A percentile compares a stretch with the other conserved stretches of the same genome.
phyloP scores from a whole-genome alignment of 2,329 filamentous ascomycete genomes.

The Arthroderma uncinatum region DNA sequence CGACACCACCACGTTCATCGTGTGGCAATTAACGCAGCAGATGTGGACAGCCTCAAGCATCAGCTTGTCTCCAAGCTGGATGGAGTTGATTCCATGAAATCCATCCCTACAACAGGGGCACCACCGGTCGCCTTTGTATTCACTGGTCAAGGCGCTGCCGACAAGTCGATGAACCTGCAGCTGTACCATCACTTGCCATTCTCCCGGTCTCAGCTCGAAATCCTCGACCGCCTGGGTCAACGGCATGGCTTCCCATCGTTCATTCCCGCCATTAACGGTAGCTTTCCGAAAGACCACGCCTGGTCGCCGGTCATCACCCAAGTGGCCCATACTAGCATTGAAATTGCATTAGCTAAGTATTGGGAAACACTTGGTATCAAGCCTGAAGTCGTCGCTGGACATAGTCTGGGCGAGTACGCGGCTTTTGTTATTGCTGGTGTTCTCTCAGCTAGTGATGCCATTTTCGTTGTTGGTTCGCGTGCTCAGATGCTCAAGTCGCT shows the following conservation, averaged over 20 bases:
- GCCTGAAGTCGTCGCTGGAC: constrained; percentile 21
- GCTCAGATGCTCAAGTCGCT: constrained; percentile 54
- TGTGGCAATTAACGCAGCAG: constrained; percentile 17
- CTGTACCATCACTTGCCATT: constrained; percentile 21
- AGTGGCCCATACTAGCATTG: constrained; percentile 20
- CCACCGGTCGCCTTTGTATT: constrained; percentile 11
- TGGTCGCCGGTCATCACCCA: constrained; percentile 17
- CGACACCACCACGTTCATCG: constrained; percentile 42
- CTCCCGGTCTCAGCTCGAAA: constrained; percentile 24
- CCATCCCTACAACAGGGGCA: constrained; percentile 6
- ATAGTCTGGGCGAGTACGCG: constrained; percentile 25
- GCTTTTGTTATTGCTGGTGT: constrained; percentile 24
- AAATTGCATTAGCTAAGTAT: constrained; percentile 25
- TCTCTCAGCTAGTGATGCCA: constrained; percentile 13
- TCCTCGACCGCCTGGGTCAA: constrained; percentile 24
- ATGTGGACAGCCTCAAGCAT: constrained; percentile 15
- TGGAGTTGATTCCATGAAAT: constrained; percentile 11
- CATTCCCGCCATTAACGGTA: constrained; percentile 21
- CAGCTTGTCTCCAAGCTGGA: neutral
- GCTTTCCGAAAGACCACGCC: constrained; percentile 14
- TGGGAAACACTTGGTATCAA: constrained; percentile 20
- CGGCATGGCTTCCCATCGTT: constrained; percentile 24
- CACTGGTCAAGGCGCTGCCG: constrained; percentile 14
- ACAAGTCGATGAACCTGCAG: constrained; percentile 14
- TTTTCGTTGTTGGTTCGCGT: constrained; percentile 30